These are phyloP conservation scores for Candida ovalis DNA, from an alignment of 805 yeast genomes.

Conservation along the genomic window DNA sequence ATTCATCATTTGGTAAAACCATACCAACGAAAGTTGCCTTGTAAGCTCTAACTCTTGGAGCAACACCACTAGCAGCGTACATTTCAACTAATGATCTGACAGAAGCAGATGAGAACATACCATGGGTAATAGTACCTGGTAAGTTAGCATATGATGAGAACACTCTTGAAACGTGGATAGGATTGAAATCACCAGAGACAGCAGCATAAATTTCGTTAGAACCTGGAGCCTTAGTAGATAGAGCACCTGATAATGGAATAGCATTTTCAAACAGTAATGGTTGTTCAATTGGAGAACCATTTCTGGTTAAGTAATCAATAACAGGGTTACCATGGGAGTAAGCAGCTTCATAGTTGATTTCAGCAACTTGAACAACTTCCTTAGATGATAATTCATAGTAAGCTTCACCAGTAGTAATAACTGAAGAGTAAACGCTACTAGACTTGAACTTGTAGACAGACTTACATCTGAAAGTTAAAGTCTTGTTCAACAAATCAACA, in stretches of 20 bases:
- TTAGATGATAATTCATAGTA: constrained; percentile 87
- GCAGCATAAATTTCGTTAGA: constrained; percentile 95
- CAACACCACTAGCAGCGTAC: constrained; percentile 97
- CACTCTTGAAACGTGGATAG: constrained; percentile 94
- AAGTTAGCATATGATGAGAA: constrained; percentile 89
- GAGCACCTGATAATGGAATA: constrained; percentile 72
- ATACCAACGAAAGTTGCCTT: constrained; percentile 88
- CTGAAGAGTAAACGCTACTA: constrained; percentile 70
- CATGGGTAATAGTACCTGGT: constrained; percentile 98
- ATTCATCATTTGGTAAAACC: constrained; percentile 94
- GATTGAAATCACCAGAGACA: constrained; percentile 98
- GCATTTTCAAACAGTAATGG: constrained; percentile 86
- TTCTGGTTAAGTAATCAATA: constrained; percentile 84
- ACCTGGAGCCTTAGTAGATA: constrained; percentile 80
- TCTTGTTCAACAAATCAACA: constrained; percentile 70
- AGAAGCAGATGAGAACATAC: constrained; percentile 97
- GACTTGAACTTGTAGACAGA: constrained; percentile 80
- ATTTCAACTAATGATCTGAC: constrained; percentile 93
- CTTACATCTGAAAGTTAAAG: constrained; percentile 83
- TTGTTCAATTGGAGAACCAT: constrained; percentile 92
- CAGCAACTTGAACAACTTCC: constrained; percentile 80
- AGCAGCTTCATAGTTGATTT: constrained; percentile 84
- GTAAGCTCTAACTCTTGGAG: constrained; percentile 93
- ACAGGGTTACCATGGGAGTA: constrained; percentile 97
- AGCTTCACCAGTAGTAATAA: constrained; percentile 80